phyloP scores from a whole-genome alignment of 75 land plant genomes.

The Isoetes taiwanensis region DNA sequence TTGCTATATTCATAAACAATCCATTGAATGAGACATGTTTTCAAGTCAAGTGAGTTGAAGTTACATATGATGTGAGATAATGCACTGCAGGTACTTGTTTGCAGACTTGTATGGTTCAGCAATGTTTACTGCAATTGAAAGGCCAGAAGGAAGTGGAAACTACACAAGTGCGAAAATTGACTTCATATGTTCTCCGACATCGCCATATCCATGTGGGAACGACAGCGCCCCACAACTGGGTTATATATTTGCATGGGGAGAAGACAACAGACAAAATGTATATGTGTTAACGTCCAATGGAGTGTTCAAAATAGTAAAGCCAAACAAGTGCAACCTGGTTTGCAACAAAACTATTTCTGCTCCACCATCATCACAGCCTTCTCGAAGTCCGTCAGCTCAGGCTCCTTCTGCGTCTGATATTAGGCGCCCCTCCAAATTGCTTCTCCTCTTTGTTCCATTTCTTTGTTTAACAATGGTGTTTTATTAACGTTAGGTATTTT shows the following conservation, averaged over 20 bases:
- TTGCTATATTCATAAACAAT: too few species aligned
- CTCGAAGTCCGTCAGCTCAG: slow-evolving; percentile 10
- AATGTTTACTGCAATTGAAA: slow-evolving; percentile 56
- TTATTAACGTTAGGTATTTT: too few species aligned
- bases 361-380: not conserved
- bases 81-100: slow-evolving; percentile 64
- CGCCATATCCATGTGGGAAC: slow-evolving; percentile 47
- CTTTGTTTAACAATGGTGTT: too few species aligned
- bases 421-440: too few species aligned
- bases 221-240: slow-evolving; percentile 28
- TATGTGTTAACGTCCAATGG: slow-evolving; percentile 50
- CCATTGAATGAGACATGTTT: too few species aligned
- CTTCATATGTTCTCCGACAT: slow-evolving; percentile 45
- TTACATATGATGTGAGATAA: too few species aligned
- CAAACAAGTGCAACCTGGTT: slow-evolving; percentile 44
- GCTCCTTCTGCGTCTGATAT: too few species aligned
- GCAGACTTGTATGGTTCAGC: slow-evolving; percentile 47
- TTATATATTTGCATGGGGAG: slow-evolving; percentile 52
- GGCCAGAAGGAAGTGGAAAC: slow-evolving; percentile 57
- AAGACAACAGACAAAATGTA: slow-evolving; percentile 56
- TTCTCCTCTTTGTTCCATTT: too few species aligned
- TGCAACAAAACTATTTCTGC: slow-evolving; percentile 28
- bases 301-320: slow-evolving; percentile 55
- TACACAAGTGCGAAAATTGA: slow-evolving; percentile 26
- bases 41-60: too few species aligned